Conservation (phyloP, 2,329 filamentous ascomycete species). For the Bretziella fagacearum region DNA sequence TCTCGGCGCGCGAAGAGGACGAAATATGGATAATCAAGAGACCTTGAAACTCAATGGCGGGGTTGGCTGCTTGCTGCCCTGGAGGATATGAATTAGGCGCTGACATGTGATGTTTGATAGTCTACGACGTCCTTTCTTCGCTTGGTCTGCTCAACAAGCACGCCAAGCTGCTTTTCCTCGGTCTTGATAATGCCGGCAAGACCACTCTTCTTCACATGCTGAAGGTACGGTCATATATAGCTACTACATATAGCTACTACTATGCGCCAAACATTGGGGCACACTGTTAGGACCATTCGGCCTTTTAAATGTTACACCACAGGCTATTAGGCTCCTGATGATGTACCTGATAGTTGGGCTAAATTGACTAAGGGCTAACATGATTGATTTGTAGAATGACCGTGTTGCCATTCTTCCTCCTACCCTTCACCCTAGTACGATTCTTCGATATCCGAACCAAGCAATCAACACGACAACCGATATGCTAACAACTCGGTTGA, state of each 20-base stretch:
- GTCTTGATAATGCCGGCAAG: slow-evolving; percentile 88
- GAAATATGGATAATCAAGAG: too few species aligned
- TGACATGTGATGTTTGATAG: slow-evolving; percentile 23
- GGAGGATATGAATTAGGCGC: slow-evolving; percentile 15
- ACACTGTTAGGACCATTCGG: not conserved
- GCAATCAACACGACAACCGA: not conserved
- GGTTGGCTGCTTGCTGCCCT: too few species aligned
- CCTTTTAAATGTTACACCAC: not conserved
- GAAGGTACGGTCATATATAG: slow-evolving; percentile 44
- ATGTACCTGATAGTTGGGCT: not conserved
- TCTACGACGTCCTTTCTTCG: slow-evolving; percentile 78
- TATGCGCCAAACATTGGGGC: not conserved
- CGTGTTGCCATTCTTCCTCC: slow-evolving; percentile 81
- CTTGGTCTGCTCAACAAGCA: slow-evolving; percentile 89
- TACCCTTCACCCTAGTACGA: slow-evolving; percentile 77
- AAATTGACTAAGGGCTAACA: slow-evolving; percentile 2
- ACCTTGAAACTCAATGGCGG: too few species aligned
- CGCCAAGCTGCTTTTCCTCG: slow-evolving; percentile 84
- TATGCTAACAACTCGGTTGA: not conserved
- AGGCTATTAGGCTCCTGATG: not conserved
- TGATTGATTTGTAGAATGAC: slow-evolving; percentile 48
- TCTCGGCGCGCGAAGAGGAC: too few species aligned
- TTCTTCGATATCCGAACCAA: slow-evolving; percentile 4
- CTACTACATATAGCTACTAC: not conserved
- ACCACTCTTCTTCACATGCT: slow-evolving; percentile 89